Base-by-base conservation (phyloP, 2,329 filamentous ascomycete genomes). In the Arthrobotrys entomopaga region DNA sequence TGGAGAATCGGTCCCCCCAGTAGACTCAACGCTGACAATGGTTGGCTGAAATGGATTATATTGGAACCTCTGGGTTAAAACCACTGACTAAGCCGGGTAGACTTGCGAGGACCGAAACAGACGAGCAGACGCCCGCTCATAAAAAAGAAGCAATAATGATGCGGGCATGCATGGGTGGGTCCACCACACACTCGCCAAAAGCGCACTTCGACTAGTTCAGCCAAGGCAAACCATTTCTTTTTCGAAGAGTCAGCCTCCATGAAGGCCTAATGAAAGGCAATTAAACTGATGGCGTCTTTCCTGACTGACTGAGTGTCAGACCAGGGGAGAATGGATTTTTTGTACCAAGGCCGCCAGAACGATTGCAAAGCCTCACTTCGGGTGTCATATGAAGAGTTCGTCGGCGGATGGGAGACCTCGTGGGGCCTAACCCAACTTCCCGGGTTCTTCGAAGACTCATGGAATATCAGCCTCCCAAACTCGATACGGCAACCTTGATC, bases 221-320 rank as follows among this genome's bases (percentile, higher is more conserved):
- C 70, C 65, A 66, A 70, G 65, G 65, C 70, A 54, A 54, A 20
- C 56, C 43, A 57, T 74, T 67, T 67, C 53, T 64, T 67, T 67
- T 64, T 74, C 38, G 50, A 70, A 58, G 70, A 74, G 70, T 74
- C 70, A 74, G 70, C 70, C 70, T 64, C 63, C 42, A 74, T 63
- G 61, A 65, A 42, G 49, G 63, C 70, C 70, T 63, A 63, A 52
- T 49, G 61, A 46, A 56, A 67, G 57, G 63, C 52, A 74, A 74
- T 74, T 74, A 67, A 74, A 74, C 48, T 57, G 49, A 58, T 67
- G 70, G 70, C 70, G 70, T 63, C 56, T 63, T 74, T 56, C 38
- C 58, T 60, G 70, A 74, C 70, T 74, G 69, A 67, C 70, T 74
- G 63, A 56, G 46, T 34, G 48, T 56, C 56, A 61, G 49, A 53